Evolutionary conservation across 2,329 filamentous ascomycete genomes (phyloP), one percentile per base, ranked within the genome.

Genomic region (Magnaporthiopsis rhizophila): DNA sequence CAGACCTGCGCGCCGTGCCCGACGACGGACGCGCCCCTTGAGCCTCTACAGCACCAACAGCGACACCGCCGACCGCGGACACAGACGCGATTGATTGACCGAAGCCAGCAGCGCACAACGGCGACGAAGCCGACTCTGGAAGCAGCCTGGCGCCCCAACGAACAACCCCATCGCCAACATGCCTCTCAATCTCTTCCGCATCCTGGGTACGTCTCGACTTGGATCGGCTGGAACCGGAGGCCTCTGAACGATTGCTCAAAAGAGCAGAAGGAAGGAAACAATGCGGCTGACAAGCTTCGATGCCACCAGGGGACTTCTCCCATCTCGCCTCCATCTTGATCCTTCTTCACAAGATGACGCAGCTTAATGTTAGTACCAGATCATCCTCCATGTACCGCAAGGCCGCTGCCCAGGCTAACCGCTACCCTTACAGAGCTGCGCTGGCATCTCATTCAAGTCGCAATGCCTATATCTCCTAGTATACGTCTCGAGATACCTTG

Each of bases 401-500:
- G 45, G 21, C n/a, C 45, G 11, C 18, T 15, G 11, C 32, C 34
- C 24, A 50, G 60, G 59, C 67, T 69, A 61, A 70, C 67, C 38
- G 62, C 30, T 26, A 15, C 68, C 71, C 62, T 69, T 64, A n/a
- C 74, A 97, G 94, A 97, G 93, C 82, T 97, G 93, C 76, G 89
- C 94, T 58, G 95, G 95, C 71, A 94, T 99, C 78, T 99, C 95
- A 21, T 98, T 99, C 85, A 99, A 99, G 77, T 97, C 94, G 67
- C 95, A 99, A 83, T 91, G 89, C 62, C 85, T 99, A 65, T 99
- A 99, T 79, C 82, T 98, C 70, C 80, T 97, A 59, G 95, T 99
- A 72, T 99, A 99, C 78, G 75, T 96, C 58, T 96, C 93, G 67
- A 87, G 95, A 74, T 99, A 99, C 78, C 85, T 99, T 67, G 89